Conservation (phyloP, 306 rosid genomes). For the Cucumis hystrix region DNA sequence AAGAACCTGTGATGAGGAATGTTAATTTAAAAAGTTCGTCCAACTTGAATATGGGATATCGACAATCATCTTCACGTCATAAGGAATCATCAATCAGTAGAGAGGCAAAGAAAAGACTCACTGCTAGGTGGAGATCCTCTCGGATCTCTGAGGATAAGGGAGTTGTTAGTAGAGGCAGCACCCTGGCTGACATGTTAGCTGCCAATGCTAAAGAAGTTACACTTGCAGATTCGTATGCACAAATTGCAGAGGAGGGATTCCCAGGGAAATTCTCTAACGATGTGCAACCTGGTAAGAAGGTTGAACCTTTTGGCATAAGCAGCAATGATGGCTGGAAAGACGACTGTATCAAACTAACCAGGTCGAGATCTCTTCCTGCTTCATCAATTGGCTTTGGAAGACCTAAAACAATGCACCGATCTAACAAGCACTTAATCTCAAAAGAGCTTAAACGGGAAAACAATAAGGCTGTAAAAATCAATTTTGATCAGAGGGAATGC, state of each 20-base stretch:
- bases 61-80: conserved; percentile 38
- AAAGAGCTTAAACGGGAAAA: conserved; percentile 40
- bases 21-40: conserved; percentile 26
- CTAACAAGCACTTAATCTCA: conserved; percentile 32
- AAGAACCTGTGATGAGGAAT: conserved; percentile 33
- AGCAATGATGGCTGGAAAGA: conserved; percentile 95
- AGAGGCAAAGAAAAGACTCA: conserved; percentile 91
- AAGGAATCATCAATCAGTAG: conserved; percentile 69
- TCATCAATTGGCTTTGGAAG: conserved; percentile 50
- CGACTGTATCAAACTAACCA: conserved; percentile 38
- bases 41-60: conserved; percentile 26
- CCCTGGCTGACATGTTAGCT: conserved; percentile 91
- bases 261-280: conserved; percentile 24
- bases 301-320: conserved; percentile 87
- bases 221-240: conserved; percentile 19
- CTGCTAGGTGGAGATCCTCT: conserved; percentile 81
- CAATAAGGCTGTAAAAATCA: conserved; percentile 17
- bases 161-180: conserved; percentile 49
- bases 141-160: conserved; percentile 49
- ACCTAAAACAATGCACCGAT: conserved; percentile 23
- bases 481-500: conserved; percentile 28
- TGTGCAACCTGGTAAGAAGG: conserved; percentile 27
- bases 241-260: conserved; percentile 19
- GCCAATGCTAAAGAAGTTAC: conserved; percentile 39
- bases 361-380: conserved; percentile 75